Evolutionary conservation across 148 eudicot genomes (phyloP), one percentile per base, ranked within the genome.

Genomic region (Vaccinium myrtillus): DNA sequence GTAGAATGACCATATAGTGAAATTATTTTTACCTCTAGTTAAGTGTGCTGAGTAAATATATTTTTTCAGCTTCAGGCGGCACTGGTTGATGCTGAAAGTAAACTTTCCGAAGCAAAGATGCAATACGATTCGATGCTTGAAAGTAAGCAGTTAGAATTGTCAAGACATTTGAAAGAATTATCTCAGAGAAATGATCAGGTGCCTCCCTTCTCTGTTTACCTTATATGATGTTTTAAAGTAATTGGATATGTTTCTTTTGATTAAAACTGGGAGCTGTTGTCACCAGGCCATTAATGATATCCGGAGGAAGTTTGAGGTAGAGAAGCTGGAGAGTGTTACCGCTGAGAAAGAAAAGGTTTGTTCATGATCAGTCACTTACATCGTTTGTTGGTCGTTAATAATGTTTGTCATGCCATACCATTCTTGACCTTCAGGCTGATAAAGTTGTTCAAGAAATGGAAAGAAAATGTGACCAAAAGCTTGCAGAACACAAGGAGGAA

Each of bases 141-240:
- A 53, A 91, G 91, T 78, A 97, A 97, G 89, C 98, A 95, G 71
- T 87, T 90, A 76, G 99, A 97, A 88, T 82, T 97, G 70, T 94
- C 99, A 43, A 95, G 91, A 90, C 98, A 95, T 87, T 89, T 97
- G 89, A 97, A 97, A 89, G 99, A 97, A 87, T 90, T 97, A 69
- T 97, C 99, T 81, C 98, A 90, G 86, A 94, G 88, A 91, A 97
- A 95, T 90, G 99, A 97, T 90, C 98, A 95, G 95, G 99, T 94
- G 9, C 53, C 54, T 59, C 56, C 70, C 63, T 73, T 75, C 81
- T 56, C 75, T 46, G 49, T 77, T 43, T 49, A 51, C 53, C 23
- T 79, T 36, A 50, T 53, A 50, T 32, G 54, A 32, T 73, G 50
- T 59, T 36, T 58, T 67, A 48, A 81, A 59, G 58, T 81, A 65